Conservation (phyloP, 2,329 filamentous ascomycete species). For the Parastagonospora avenae region DNA sequence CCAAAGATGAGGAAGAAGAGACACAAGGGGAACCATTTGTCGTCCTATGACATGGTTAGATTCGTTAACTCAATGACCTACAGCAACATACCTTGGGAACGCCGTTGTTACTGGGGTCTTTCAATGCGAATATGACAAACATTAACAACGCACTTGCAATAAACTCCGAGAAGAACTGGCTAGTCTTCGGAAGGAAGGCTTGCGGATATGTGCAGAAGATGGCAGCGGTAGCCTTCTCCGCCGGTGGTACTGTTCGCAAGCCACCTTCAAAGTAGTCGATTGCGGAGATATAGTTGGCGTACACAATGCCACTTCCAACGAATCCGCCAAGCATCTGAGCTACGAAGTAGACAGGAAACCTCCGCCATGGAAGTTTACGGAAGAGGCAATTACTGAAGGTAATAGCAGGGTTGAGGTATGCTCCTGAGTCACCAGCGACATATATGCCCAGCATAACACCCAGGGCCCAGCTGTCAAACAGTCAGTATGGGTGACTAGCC, state of each 20-base stretch:
- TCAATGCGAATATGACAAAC: constrained; percentile 73
- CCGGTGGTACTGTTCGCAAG: constrained; percentile 65
- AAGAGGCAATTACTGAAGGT: constrained; percentile 72
- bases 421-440: constrained; percentile 67
- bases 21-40: constrained; percentile 57
- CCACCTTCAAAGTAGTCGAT: constrained; percentile 69
- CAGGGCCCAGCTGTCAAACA: constrained; percentile 38
- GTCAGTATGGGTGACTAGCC: constrained; percentile 7
- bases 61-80: neutral
- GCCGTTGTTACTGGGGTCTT: constrained; percentile 57
- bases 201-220: constrained; percentile 78
- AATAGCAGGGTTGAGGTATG: constrained; percentile 69
- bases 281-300: constrained; percentile 57
- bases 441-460: constrained; percentile 61
- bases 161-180: constrained; percentile 75
- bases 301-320: constrained; percentile 55
- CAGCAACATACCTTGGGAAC: constrained; percentile 31
- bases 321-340: constrained; percentile 73
- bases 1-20: constrained; percentile 77
- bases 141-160: constrained; percentile 70
- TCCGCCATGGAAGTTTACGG: constrained; percentile 70
- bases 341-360: constrained; percentile 70
- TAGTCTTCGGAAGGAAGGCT: constrained; percentile 67
- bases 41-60: constrained; percentile 9
- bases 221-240: constrained; percentile 65